These are phyloP conservation scores for Aspergillus cristatus DNA, from an alignment of 495 filamentous ascomycete species.

Conservation along the genomic window DNA sequence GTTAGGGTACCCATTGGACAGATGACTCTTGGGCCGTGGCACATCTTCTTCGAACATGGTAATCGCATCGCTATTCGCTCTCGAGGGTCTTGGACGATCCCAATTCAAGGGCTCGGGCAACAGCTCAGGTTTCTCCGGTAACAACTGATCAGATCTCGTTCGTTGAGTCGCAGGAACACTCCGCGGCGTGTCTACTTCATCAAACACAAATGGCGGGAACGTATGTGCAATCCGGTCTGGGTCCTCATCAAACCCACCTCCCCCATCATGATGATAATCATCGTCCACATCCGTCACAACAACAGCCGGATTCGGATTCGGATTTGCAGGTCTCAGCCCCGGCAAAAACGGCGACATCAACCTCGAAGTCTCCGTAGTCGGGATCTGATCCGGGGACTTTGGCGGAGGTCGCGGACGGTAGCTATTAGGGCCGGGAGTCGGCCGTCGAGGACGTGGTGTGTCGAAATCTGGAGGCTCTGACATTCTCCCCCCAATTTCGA, in stretches of 20 bases:
- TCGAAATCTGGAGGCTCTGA: constrained; percentile 31
- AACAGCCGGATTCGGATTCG: constrained; percentile 15
- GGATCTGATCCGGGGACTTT: too few relatives aligned
- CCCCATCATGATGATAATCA: constrained; percentile 1
- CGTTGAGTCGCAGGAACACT: constrained; percentile 21
- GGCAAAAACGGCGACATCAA: constrained; percentile 10
- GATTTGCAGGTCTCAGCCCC: constrained; percentile 7
- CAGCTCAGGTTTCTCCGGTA: constrained; percentile 20
- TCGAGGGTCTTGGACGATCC: constrained; percentile 18
- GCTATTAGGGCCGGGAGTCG: constrained; percentile 7
- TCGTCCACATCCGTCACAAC: constrained; percentile 10
- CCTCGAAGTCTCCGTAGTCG: constrained; percentile 14
- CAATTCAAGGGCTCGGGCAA: constrained; percentile 31
- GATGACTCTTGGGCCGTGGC: constrained; percentile 8
- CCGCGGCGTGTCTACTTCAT: constrained; percentile 17
- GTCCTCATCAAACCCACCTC: too few relatives aligned
- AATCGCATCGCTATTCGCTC: constrained; percentile 26
- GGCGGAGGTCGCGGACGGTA: constrained; percentile 6
- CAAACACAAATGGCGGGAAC: constrained; percentile 23
- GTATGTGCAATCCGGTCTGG: constrained; percentile 20
- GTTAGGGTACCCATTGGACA: constrained; percentile 3
- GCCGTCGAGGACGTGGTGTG: constrained; percentile 13
- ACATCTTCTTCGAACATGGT: constrained; percentile 33
- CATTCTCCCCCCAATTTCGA: constrained; percentile 38
- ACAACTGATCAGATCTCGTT: constrained; percentile 24